Conservation (phyloP, 2,329 filamentous ascomycete species). For the Aspergillus sojae region DNA sequence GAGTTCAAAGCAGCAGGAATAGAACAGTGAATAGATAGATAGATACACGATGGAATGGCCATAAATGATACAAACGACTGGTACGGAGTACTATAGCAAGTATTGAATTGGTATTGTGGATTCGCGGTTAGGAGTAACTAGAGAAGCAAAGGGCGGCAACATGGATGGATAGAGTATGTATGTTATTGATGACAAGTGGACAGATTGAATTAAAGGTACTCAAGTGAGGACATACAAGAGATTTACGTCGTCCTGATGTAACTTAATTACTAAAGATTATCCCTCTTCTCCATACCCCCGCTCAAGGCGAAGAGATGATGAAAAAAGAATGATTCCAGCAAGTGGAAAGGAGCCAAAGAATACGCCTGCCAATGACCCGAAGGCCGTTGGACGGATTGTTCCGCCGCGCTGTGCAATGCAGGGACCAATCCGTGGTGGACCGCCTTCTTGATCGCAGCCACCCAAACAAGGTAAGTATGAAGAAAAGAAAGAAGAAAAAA, state of each 20-base stretch:
- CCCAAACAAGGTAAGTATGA: conserved; percentile 57
- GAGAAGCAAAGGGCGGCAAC: no score
- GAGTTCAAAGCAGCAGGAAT: conserved; percentile 35
- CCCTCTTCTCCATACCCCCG: conserved; percentile 40
- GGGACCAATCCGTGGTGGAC: conserved; percentile 51
- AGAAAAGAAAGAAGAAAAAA: conserved; percentile 46
- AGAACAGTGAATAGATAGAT: not conserved
- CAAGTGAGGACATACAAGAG: no score
- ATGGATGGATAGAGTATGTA: no score
- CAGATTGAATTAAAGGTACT: no score
- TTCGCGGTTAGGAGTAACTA: no score
- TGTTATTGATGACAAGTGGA: no score
- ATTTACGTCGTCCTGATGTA: no score
- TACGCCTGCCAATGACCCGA: conserved; percentile 53
- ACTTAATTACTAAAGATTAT: no score
- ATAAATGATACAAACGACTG: no score
- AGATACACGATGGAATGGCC: not conserved
- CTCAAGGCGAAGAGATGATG: conserved; percentile 43
- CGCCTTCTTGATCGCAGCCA: conserved; percentile 51
- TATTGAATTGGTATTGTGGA: no score
- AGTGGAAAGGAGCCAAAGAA: conserved; percentile 52
- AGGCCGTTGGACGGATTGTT: conserved; percentile 52
- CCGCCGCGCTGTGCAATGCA: conserved; percentile 62
- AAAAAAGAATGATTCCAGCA: conserved; percentile 37
- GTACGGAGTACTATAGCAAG: no score